Base-by-base conservation (phyloP, 768 basidiomycete species). In the Termitomyces sp. region DNA sequence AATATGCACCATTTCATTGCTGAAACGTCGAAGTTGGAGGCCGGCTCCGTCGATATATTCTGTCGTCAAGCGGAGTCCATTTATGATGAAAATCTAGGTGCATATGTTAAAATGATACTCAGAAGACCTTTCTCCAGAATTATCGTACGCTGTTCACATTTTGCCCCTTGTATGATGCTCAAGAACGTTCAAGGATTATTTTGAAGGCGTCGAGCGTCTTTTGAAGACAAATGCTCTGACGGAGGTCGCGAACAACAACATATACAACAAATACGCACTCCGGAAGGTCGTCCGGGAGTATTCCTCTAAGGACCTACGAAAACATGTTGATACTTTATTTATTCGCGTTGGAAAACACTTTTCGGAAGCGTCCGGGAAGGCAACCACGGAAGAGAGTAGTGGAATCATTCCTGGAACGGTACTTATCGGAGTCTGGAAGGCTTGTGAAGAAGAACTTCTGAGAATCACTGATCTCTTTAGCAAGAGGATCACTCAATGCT, bases 311-410 rank as follows among this genome's bases (percentile, higher is more conserved):
- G 96, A 98, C 69, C 74, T 98, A 13, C 87, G 91, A 38, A 96
- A 96, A 69, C 80, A 90, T 59, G 76, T 96, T 52, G 96, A 98
- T 55, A 82, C 82, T 8, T 77, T 98, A 38, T 88, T 87, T 72
- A 92, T 92, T 68, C 85, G 96, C 10, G 92, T 98, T 30, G 92
- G 96, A 72, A 98, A 98, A 71, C 96, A 98, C 67, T 98, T 97
- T 66, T 87, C 87, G 6, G 92, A 94, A 65, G 84, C 83, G 1
- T 85, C 87, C 10, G 88, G 87, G 60, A 87, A 84, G 62, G 67
- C 80, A 3, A 81, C 80, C 20, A 78, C 74, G 3, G 84, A 87
- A 58, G 83, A 85, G 55, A 75, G 74, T 60, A 74, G 75, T 33
- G 78, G 77, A 36, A 82, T 84, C 57, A 72, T 80, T 3, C 74